A percentile compares a stretch with the other conserved stretches of the same genome.
phyloP scores from a whole-genome alignment of 140 eudicot species.

The Flaveria floridana region DNA sequence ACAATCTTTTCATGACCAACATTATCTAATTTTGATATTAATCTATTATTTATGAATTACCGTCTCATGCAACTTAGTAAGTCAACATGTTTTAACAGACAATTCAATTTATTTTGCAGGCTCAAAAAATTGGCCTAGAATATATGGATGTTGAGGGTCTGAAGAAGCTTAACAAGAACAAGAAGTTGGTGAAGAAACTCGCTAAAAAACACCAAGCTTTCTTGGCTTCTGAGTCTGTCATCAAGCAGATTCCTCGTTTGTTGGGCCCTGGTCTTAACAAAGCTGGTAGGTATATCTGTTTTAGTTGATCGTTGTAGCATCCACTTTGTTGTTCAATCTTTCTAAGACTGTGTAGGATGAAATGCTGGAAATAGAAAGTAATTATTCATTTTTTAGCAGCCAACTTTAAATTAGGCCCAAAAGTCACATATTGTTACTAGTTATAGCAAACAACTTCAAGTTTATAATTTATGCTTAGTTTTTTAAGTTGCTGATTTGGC shows the following conservation, averaged over 20 bases:
- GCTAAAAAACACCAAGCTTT: slow-evolving; percentile 75
- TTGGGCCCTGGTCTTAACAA: slow-evolving; percentile 79
- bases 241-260: slow-evolving; percentile 79
- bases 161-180: slow-evolving; percentile 74
- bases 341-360: neutral
- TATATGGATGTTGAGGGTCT: slow-evolving; percentile 65
- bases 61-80: neutral
- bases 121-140: slow-evolving; percentile 61
- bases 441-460: neutral
- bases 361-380: neutral
- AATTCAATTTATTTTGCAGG: slow-evolving; percentile 28
- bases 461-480: neutral
- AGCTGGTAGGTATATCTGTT: slow-evolving; percentile 46
- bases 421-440: neutral
- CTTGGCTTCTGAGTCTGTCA: slow-evolving; percentile 73
- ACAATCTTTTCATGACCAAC: too few relatives aligned
- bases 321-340: neutral
- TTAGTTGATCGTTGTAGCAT: neutral
- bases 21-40: neutral
- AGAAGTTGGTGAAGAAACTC: slow-evolving; percentile 72
- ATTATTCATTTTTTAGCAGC: neutral
- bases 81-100: too few relatives aligned
- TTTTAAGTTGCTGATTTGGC: neutral
- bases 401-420: neutral
- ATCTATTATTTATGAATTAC: neutral